These are phyloP conservation scores for Aspergillus novoparasiticus DNA, from an alignment of 2,329 filamentous ascomycete genomes.

Conservation along the genomic window DNA sequence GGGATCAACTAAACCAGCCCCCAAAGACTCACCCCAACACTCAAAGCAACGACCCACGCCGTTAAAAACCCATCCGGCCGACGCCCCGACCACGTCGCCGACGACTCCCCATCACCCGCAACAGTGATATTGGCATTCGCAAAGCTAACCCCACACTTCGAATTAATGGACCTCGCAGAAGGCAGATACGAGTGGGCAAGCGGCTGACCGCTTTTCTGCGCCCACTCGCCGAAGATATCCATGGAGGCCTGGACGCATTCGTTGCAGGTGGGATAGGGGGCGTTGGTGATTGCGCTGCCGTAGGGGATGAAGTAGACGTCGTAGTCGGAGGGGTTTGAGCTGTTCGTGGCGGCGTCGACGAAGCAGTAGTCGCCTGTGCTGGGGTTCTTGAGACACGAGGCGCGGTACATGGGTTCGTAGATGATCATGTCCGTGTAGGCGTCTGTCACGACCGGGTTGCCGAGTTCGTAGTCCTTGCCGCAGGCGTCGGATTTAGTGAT, in stretches of 20 bases:
- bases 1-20: constrained; percentile 11
- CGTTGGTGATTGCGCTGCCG: constrained; percentile 68
- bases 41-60: constrained; percentile 12
- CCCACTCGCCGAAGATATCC: constrained; percentile 73
- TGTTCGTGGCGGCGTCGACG: constrained; percentile 80
- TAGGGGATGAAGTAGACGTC: constrained; percentile 87
- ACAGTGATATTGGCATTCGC: constrained; percentile 51
- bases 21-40: constrained; percentile 6
- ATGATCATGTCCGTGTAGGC: constrained; percentile 75
- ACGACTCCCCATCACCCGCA: constrained; percentile 19
- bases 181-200: constrained; percentile 69
- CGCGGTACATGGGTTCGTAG: constrained; percentile 77
- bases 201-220: constrained; percentile 65
- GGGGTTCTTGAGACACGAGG: constrained; percentile 74
- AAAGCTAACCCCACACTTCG: constrained; percentile 60
- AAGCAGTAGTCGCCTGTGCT: constrained; percentile 72
- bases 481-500: constrained; percentile 68
- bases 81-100: neutral
- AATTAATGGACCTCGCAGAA: constrained; percentile 74
- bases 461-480: constrained; percentile 66
- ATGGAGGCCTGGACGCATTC: constrained; percentile 78
- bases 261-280: constrained; percentile 72
- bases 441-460: constrained; percentile 71
- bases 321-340: constrained; percentile 67
- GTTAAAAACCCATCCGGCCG: constrained; percentile 4